phyloP scores from a whole-genome alignment of 768 basidiomycete species.

The Naganishia randhawae region DNA sequence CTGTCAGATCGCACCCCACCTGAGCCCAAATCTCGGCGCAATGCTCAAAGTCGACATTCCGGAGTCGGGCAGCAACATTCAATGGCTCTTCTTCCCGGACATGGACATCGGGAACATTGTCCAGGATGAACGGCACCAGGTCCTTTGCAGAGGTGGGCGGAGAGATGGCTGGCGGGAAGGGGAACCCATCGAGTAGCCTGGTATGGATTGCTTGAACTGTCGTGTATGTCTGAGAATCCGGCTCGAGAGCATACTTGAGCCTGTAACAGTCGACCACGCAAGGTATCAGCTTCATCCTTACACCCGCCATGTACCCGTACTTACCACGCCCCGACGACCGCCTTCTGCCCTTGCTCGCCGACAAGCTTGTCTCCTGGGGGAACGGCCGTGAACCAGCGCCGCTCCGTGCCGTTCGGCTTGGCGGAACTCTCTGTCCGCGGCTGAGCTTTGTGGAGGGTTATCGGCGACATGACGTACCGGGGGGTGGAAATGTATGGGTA shows the following conservation, averaged over 20 bases:
- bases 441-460: background rate
- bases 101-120: background rate
- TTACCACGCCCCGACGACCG: constrained; percentile 5
- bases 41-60: background rate
- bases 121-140: background rate
- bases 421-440: background rate
- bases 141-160: background rate
- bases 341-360: constrained; percentile 15
- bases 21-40: constrained; percentile 9
- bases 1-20: constrained; percentile 5
- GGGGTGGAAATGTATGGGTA: too few species aligned
- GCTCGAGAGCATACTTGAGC: background rate
- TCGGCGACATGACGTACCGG: background rate
- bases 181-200: background rate
- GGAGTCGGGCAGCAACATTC: background rate
- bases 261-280: background rate
- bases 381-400: background rate
- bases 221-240: background rate
- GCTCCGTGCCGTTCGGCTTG: background rate
- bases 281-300: background rate
- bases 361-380: background rate
- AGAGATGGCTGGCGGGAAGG: constrained; percentile 11
- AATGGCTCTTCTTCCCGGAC: background rate
- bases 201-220: background rate
- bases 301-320: background rate